phyloP scores from a whole-genome alignment of 164 flowering plant genomes.

The Houttuynia cordata region DNA sequence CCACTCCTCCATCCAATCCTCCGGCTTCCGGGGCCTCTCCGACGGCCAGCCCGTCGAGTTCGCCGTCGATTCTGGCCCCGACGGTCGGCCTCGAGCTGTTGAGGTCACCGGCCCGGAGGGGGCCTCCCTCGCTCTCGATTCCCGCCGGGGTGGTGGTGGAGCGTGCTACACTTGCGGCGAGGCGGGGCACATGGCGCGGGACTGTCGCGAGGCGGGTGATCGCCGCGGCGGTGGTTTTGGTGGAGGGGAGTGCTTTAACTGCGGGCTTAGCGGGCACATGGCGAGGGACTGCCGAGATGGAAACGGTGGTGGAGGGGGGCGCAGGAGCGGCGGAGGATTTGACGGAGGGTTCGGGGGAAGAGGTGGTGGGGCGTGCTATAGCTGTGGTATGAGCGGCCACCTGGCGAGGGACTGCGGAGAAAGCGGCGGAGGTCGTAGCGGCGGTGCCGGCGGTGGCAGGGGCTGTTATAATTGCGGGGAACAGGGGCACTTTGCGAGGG shows the following conservation, averaged over 20 bases:
- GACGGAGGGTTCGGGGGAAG: slow-evolving; percentile 4
- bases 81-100: slow-evolving; percentile 45
- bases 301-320: slow-evolving; percentile 1
- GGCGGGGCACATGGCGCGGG: slow-evolving; percentile 8
- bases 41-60: slow-evolving; percentile 59
- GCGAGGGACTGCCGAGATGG: slow-evolving; percentile 37
- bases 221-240: slow-evolving; percentile 39
- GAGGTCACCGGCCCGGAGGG: slow-evolving; percentile 55
- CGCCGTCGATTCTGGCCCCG: slow-evolving; percentile 20
- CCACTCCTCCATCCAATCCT: slow-evolving; percentile 49
- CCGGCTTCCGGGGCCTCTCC: slow-evolving; percentile 40
- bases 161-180: slow-evolving; percentile 12
- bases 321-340: slow-evolving; percentile 2
- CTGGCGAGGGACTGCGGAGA: slow-evolving; percentile 47
- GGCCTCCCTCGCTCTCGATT: slow-evolving; percentile 12
- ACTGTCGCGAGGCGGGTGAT: slow-evolving; percentile 3
- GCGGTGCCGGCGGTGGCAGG: slow-evolving; percentile 3
- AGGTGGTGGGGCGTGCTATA: slow-evolving; percentile 5
- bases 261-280: slow-evolving; percentile 48
- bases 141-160: slow-evolving; percentile 9
- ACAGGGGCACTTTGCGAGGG: slow-evolving; percentile 11
- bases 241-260: slow-evolving; percentile 36
- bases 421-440: slow-evolving; percentile 3
- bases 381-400: slow-evolving; percentile 32
- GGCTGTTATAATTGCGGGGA: slow-evolving; percentile 10